phyloP scores from a whole-genome alignment of 2,329 filamentous ascomycete genomes.

The Tolypocladium sp. region DNA sequence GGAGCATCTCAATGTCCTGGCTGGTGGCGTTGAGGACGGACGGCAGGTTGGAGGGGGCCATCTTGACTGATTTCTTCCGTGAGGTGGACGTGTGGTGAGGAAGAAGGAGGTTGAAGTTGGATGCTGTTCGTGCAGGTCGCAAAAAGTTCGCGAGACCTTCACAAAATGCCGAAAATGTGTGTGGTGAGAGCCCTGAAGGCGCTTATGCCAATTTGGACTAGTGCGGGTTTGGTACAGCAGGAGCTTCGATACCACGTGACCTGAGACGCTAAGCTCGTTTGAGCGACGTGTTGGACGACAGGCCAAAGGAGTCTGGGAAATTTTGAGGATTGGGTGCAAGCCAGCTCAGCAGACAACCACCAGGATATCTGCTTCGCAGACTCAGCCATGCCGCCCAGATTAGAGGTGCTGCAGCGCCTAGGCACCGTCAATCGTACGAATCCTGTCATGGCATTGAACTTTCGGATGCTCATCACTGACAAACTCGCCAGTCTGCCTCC shows the following conservation, averaged over 20 bases:
- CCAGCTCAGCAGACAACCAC: background rate
- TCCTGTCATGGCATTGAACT: background rate
- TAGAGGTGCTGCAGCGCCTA: slow-evolving; percentile 51
- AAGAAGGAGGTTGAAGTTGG: slow-evolving; percentile 17
- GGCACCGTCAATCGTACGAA: slow-evolving; percentile 50
- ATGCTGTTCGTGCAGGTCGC: slow-evolving; percentile 16
- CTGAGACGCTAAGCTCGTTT: slow-evolving; percentile 5
- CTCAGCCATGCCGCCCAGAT: slow-evolving; percentile 56
- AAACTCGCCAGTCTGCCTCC: slow-evolving; percentile 45
- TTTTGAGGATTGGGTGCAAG: slow-evolving; percentile 18
- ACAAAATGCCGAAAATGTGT: slow-evolving; percentile 30
- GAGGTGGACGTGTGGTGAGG: slow-evolving; percentile 17
- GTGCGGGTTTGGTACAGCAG: background rate
- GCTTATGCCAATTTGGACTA: slow-evolving; percentile 17
- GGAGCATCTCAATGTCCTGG: slow-evolving; percentile 99
- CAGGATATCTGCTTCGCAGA: slow-evolving; percentile 5
- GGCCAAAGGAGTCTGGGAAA: slow-evolving; percentile 18
- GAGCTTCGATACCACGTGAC: slow-evolving; percentile 23
- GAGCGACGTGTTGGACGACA: background rate
- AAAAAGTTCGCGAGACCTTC: slow-evolving; percentile 34
- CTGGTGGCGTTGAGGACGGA: slow-evolving; percentile 92
- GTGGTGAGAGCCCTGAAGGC: slow-evolving; percentile 25
- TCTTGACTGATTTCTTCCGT: slow-evolving; percentile 52
- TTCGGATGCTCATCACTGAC: slow-evolving; percentile 7
- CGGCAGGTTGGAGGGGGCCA: slow-evolving; percentile 93